Conservation (phyloP, 1,284 basidiomycete genomes). For the Athelia sp. region DNA sequence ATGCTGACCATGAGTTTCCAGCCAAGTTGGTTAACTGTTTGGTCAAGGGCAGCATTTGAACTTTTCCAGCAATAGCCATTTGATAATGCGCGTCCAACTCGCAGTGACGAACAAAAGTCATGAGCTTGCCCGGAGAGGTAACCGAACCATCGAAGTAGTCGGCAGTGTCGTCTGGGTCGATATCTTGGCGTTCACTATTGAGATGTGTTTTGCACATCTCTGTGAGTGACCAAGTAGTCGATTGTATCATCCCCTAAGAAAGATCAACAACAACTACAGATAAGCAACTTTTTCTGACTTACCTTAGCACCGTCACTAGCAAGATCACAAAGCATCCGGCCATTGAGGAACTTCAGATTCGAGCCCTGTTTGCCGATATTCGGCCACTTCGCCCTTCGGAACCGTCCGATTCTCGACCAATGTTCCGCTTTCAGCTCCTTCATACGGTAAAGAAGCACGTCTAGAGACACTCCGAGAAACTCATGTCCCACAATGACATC, state of each 20-base stretch:
- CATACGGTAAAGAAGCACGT: constrained; percentile 91
- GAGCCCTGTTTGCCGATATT: constrained; percentile 79
- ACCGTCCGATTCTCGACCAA: constrained; percentile 93
- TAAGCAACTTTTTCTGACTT: constrained; percentile 10
- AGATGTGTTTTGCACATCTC: constrained; percentile 96
- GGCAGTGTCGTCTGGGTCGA: constrained; percentile 94
- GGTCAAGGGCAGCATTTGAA: constrained; percentile 87
- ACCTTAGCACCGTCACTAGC: constrained; percentile 94
- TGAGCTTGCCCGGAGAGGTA: constrained; percentile 71
- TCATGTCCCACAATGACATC: constrained; percentile 96
- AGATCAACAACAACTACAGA: background rate
- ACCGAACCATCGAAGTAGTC: constrained; percentile 87
- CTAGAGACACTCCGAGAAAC: constrained; percentile 88
- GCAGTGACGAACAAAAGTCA: constrained; percentile 89
- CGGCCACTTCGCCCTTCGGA: constrained; percentile 82
- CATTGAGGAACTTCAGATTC: constrained; percentile 82
- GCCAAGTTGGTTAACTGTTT: constrained; percentile 96
- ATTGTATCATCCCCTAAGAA: constrained; percentile 83
- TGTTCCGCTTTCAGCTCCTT: constrained; percentile 86
- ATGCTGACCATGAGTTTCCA: constrained; percentile 87
- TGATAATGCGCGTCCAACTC: constrained; percentile 94
- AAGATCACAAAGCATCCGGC: constrained; percentile 88
- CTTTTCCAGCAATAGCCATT: constrained; percentile 90
- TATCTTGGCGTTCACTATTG: constrained; percentile 82
- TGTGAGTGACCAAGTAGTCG: constrained; percentile 95